Conservation (phyloP, 306 rosid genomes). For the Coriaria nepalensis region DNA sequence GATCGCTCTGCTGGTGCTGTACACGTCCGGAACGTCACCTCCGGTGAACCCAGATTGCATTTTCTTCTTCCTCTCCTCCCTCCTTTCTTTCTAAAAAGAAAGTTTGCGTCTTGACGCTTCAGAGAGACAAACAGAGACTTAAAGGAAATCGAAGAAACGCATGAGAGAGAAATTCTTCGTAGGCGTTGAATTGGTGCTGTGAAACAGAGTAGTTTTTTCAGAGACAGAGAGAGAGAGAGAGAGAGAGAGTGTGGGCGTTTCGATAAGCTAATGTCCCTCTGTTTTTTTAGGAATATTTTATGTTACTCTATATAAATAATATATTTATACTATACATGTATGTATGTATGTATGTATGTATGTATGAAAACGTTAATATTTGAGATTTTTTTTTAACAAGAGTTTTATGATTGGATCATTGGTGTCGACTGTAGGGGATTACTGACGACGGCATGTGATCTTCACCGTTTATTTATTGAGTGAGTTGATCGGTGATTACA, state of each 20-base stretch:
- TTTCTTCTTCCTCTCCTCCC: constrained; percentile 9
- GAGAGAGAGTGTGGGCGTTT: not conserved
- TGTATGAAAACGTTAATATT: no score
- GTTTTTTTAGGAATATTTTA: no score
- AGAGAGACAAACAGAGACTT: constrained; percentile 4
- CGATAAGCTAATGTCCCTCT: not conserved
- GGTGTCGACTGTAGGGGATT: no score
- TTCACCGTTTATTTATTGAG: no score
- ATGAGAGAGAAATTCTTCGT: constrained; percentile 15
- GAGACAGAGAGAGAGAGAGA: constrained; percentile 3
- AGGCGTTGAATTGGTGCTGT: constrained; percentile 2
- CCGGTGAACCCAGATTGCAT: constrained; percentile 72
- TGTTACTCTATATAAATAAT: no score
- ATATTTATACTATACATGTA: no score
- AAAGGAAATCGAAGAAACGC: constrained; percentile 33
- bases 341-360: no score
- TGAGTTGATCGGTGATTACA: no score
- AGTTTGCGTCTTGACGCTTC: not conserved
- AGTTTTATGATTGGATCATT: no score
- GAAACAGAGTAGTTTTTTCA: not conserved
- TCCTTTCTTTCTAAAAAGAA: not conserved
- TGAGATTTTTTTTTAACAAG: no score
- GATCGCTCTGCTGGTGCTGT: constrained; percentile 37
- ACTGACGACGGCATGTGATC: no score
- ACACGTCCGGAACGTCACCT: constrained; percentile 45